Percentiles rank a stretch among this genome's conserved stretches.
phyloP scores from a whole-genome alignment of 2,329 filamentous ascomycete species.

The Leptosphaerulina australis region DNA sequence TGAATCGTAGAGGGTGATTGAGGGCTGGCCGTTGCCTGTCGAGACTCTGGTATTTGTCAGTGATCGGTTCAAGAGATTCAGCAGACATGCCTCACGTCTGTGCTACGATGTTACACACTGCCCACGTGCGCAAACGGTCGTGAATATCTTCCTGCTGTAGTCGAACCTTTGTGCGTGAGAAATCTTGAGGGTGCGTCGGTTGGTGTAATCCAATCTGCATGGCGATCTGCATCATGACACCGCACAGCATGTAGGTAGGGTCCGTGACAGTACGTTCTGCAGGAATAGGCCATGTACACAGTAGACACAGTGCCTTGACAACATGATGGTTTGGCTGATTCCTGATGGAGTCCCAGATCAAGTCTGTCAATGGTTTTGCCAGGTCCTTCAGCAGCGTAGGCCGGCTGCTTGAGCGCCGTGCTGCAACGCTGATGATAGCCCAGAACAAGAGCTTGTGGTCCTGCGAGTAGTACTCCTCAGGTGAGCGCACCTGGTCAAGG shows the following conservation, averaged over 20 bases:
- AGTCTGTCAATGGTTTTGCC: slow-evolving; percentile 67
- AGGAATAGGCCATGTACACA: slow-evolving; percentile 82
- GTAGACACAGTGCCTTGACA: slow-evolving; percentile 78
- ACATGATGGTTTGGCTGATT: slow-evolving; percentile 80
- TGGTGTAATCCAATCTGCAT: slow-evolving; percentile 83
- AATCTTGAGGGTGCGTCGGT: slow-evolving; percentile 82
- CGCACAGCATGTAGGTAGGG: slow-evolving; percentile 79
- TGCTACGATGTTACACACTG: slow-evolving; percentile 82
- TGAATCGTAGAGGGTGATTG: slow-evolving; percentile 78
- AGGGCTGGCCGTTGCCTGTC: slow-evolving; percentile 83
- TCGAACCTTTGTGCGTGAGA: slow-evolving; percentile 75
- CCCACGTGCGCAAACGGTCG: slow-evolving; percentile 81
- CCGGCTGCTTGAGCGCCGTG: slow-evolving; percentile 70
- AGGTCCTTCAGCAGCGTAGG: slow-evolving; percentile 70
- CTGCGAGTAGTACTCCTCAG: slow-evolving; percentile 74
- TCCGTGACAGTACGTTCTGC: slow-evolving; percentile 82
- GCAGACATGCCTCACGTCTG: slow-evolving; percentile 60
- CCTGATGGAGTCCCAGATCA: slow-evolving; percentile 79
- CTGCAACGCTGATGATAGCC: slow-evolving; percentile 77
- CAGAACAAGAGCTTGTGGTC: slow-evolving; percentile 85
- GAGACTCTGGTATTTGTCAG: slow-evolving; percentile 62
- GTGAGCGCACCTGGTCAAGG: slow-evolving; percentile 68
- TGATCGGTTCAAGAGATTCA: slow-evolving; percentile 3
- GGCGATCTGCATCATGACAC: slow-evolving; percentile 85
- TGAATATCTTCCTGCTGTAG: slow-evolving; percentile 79